Evolutionary conservation across 1,139 yeast genomes (phyloP).

Genomic region (Meyerozyma athensensis): DNA sequence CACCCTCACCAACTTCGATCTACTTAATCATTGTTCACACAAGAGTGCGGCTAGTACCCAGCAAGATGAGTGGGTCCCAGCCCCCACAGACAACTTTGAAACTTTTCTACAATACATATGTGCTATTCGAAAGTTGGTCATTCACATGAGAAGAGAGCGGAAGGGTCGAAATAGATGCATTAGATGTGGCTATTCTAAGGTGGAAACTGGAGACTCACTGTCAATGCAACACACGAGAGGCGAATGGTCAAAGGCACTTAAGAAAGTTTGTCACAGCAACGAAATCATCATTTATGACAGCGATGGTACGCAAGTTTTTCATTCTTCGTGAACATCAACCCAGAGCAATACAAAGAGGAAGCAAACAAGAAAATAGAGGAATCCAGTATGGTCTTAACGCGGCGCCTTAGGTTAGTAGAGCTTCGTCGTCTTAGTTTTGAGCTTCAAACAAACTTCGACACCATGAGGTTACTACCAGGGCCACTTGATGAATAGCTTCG

Average conservation of each 20-base stretch:
- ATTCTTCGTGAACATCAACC: neutral
- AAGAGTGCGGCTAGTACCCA: constrained; percentile 3
- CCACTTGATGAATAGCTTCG: neutral
- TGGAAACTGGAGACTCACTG: neutral
- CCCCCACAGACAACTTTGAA: constrained; percentile 22
- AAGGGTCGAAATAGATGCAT: constrained; percentile 24
- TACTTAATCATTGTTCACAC: constrained; percentile 20
- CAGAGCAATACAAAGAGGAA: neutral
- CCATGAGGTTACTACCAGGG: neutral
- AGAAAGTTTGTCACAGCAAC: neutral
- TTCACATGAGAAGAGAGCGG: constrained; percentile 22
- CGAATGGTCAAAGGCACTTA: constrained; percentile 10
- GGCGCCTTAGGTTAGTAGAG: neutral
- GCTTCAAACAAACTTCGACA: neutral
- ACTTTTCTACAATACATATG: constrained; percentile 25
- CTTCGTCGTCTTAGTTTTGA: neutral
- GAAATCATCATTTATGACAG: neutral
- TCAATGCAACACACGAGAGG: neutral
- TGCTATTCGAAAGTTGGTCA: constrained; percentile 20
- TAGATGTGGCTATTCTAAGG: constrained; percentile 30
- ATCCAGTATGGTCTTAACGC: neutral
- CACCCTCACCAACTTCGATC: constrained; percentile 30
- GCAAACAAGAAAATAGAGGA: neutral
- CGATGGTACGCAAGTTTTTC: neutral
- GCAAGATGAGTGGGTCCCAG: constrained; percentile 7